Evolutionary conservation across 257 asterid genomes (phyloP).

Genomic region (Solanum paucissectum): DNA sequence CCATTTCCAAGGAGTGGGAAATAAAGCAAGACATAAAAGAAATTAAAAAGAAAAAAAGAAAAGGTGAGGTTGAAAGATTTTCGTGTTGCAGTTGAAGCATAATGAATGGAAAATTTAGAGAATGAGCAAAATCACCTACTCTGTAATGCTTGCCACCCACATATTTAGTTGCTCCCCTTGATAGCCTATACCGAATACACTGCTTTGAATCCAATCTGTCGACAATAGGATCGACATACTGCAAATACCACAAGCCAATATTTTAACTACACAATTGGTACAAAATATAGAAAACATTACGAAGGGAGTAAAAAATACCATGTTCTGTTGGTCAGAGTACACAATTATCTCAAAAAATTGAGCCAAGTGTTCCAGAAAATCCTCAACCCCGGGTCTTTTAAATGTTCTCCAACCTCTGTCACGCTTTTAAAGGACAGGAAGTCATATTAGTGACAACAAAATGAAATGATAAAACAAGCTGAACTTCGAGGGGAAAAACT

Average conservation of each 20-base stretch:
- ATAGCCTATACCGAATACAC: conserved; percentile 54
- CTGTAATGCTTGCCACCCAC: conserved; percentile 70
- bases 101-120: neutral
- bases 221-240: conserved; percentile 78
- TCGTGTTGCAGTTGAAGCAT: neutral
- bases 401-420: conserved; percentile 94
- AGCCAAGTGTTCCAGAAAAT: conserved; percentile 73
- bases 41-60: neutral
- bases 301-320: conserved; percentile 26
- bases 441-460: neutral
- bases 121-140: conserved; percentile 27
- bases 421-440: conserved; percentile 37
- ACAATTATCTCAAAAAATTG: conserved; percentile 73
- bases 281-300: neutral
- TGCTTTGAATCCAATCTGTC: conserved; percentile 70
- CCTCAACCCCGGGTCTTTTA: conserved; percentile 94
- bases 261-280: neutral
- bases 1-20: neutral
- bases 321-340: conserved; percentile 55
- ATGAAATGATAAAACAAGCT: neutral
- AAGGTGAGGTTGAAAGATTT: neutral
- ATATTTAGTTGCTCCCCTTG: conserved; percentile 74
- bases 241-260: conserved; percentile 14
- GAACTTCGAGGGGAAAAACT: neutral
- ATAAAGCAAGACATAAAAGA: neutral